Evolutionary conservation across 805 yeast genomes (phyloP).

Genomic region (baker's yeast (Saccharomyces cerevisiae)): DNA sequence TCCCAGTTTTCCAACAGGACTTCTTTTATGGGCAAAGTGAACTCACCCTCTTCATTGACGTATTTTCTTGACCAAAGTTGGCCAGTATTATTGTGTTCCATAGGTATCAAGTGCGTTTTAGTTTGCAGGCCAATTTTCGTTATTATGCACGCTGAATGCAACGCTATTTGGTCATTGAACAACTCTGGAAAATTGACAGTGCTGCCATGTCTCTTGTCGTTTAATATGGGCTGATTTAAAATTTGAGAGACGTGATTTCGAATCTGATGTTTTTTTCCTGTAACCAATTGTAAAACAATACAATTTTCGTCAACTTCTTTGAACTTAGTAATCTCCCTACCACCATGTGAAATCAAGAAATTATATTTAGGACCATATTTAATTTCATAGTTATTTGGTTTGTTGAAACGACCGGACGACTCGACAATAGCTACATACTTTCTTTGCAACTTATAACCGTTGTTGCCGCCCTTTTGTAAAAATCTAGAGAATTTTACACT

Average conservation of each 20-base stretch:
- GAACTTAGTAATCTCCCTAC: constrained; percentile 9
- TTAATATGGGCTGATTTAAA: constrained; percentile 24
- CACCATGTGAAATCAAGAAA: not conserved
- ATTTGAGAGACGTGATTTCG: constrained; percentile 25
- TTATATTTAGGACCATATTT: constrained; percentile 9
- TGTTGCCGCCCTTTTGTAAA: constrained; percentile 29
- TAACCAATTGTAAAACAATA: constrained; percentile 27
- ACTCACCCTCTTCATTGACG: constrained; percentile 3
- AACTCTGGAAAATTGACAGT: not conserved
- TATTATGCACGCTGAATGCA: constrained; percentile 33
- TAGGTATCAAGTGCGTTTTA: constrained; percentile 23
- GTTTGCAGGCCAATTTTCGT: constrained; percentile 29
- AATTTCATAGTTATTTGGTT: constrained; percentile 4
- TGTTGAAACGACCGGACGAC: not conserved
- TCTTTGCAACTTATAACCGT: constrained; percentile 31
- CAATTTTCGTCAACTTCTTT: constrained; percentile 15
- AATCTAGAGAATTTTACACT: constrained; percentile 30
- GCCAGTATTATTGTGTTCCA: constrained; percentile 4
- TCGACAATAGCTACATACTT: constrained; percentile 30
- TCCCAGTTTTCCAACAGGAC: constrained; percentile 2
- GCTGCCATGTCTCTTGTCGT: constrained; percentile 27
- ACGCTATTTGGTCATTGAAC: constrained; percentile 26
- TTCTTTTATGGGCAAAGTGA: not conserved
- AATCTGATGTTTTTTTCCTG: constrained; percentile 38
- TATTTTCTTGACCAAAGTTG: constrained; percentile 6